Conservation (phyloP, 2,329 filamentous ascomycete species). For the Fusarium ambrosium region DNA sequence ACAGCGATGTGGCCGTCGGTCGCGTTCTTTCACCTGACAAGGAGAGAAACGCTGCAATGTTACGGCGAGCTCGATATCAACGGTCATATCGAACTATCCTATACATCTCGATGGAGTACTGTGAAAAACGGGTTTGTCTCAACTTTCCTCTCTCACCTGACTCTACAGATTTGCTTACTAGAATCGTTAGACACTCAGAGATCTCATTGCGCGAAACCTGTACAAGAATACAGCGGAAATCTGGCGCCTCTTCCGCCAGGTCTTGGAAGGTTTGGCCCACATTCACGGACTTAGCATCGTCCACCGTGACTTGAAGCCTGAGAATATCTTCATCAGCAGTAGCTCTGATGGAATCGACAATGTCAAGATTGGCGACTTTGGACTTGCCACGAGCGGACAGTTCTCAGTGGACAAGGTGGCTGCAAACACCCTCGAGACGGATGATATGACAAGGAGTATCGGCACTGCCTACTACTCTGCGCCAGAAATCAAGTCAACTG, state of each 20-base stretch:
- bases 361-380: constrained; percentile 97
- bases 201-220: constrained; percentile 84
- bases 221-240: constrained; percentile 81
- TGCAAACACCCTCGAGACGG: constrained; percentile 58
- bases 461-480: constrained; percentile 92
- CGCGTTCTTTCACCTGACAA: constrained; percentile 49
- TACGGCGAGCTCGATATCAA: constrained; percentile 56
- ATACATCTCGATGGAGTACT: constrained; percentile 99
- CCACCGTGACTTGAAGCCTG: constrained; percentile 95
- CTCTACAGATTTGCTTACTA: constrained; percentile 13
- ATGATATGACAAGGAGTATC: constrained; percentile 78
- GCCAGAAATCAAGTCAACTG: constrained; percentile 85
- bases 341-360: constrained; percentile 82
- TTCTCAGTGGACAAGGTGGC: constrained; percentile 71
- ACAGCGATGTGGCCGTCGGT: constrained; percentile 50
- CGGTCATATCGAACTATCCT: constrained; percentile 78
- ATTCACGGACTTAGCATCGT: constrained; percentile 94
- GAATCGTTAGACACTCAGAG: constrained; percentile 76
- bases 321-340: constrained; percentile 90
- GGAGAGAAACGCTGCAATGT: constrained; percentile 47
- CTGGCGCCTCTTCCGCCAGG: constrained; percentile 92
- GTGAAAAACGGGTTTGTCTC: constrained; percentile 82
- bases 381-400: constrained; percentile 90
- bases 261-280: constrained; percentile 89
- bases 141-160: too few species aligned